Evolutionary conservation across 352 stramenopile genomes (phyloP), one percentile per base, ranked within the genome.

Genomic region (Pythium coloratum): DNA sequence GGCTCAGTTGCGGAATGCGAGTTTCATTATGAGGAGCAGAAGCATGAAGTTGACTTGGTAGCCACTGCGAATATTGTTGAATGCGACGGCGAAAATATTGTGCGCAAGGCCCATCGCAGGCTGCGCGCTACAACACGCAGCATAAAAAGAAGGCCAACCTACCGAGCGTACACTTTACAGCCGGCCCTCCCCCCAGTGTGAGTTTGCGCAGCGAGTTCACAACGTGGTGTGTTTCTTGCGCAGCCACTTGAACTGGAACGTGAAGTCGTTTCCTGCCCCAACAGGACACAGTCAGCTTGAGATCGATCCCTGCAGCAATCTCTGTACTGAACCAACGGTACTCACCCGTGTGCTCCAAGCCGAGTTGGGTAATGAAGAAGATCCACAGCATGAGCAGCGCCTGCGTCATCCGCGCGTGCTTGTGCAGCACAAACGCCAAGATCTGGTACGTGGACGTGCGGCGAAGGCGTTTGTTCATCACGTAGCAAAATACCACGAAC

Each of bases 381-480:
- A 69, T 42, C 74, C 70, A 76, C 3, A 70, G 28, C 0, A 66
- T 38, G 1, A 75, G 32, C 28, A 54, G 59, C 2, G 24, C 32
- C 32, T 72, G 64, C 10, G 76, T 33, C 7, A 67, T n/a, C 49
- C 51, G 38, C n/a, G 14, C 34, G 32, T 82, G 72, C 1, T 71
- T 76, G n/a, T 72, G 56, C 40, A 82, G 38, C 5, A 80, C 75
- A 26, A 82, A 82, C 10, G 63, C 63, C 2, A 82, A 55, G 16
- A 72, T 67, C 6, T 32, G 30, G 34, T 60, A 18, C n/a, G 36
- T 57, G 12, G 60, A 67, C 1, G 40, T 42, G 6, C 20, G 13
- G 16, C 46, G n/a, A n/a, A 67, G 10, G 14, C 24, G 30, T 2
- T 34, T 50, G 38, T 47, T 38, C 6, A 67, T 14, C 20, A 32